Percentiles rank a stretch among this genome's conserved stretches.
Conservation (phyloP, 1,139 yeast genomes). For the Taphrina confusa region DNA sequence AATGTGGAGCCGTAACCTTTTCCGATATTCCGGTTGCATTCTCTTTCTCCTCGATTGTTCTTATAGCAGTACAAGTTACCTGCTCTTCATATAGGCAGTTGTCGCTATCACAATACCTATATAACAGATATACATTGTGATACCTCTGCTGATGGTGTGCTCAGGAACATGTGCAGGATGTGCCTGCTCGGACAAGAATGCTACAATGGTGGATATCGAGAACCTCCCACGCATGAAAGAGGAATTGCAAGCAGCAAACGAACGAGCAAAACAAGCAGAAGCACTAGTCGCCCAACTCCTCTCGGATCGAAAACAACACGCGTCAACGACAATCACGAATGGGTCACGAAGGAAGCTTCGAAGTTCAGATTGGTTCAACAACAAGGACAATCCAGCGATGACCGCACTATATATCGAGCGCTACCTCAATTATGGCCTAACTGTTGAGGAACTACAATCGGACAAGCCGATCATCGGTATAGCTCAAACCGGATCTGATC, state of each 20-base stretch:
- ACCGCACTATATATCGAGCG: constrained; percentile 43
- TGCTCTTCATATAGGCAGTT: too few species aligned
- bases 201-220: background rate
- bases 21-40: too few species aligned
- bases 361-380: constrained; percentile 43
- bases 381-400: constrained; percentile 41
- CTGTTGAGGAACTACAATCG: constrained; percentile 42
- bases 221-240: background rate
- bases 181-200: background rate
- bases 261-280: background rate
- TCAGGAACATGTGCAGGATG: constrained; percentile 7
- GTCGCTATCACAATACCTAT: too few species aligned
- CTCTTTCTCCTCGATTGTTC: too few species aligned
- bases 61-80: too few species aligned
- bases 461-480: constrained; percentile 44
- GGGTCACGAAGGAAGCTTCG: constrained; percentile 30
- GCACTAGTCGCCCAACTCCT: background rate
- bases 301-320: background rate
- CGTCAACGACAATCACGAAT: background rate
- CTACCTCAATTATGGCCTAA: constrained; percentile 43
- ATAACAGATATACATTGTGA: too few species aligned
- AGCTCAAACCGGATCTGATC: constrained; percentile 44
- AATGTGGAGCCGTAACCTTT: too few species aligned
- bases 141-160: too few species aligned
- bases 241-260: constrained; percentile 5